Evolutionary conservation across 768 basidiomycete species (phyloP), one percentile per base, ranked within the genome.

Genomic region (Phaeotremella skinneri): DNA sequence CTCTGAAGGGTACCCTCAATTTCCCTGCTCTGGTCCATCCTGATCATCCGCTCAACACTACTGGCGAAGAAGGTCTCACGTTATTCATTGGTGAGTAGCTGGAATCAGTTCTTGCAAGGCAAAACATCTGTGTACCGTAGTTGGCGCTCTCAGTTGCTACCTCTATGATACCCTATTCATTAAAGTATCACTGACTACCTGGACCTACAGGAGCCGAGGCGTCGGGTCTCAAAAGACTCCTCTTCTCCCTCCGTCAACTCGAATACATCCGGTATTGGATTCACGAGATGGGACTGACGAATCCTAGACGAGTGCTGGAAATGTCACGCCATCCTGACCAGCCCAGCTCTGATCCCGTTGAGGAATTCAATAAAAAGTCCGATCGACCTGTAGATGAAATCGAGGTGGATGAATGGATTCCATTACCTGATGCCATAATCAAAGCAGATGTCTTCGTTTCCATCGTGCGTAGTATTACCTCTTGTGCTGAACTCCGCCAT

Each of bases 181-280:
- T 14, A 20, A 41, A 26, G 4, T 25, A 29, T 25, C 41, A 30
- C 30, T 52, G 49, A 59, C 31, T 50, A 29, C 21, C 20, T 11
- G 16, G 20, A 14, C 7, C 29, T 21, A 32, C 26, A 34, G 51
- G 51, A 30, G 16, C 26, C 29, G 62, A 16, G 13, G n/a, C n/a
- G 47, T 59, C 16, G 37, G 63, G 50, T 43, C 55, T 54, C 20
- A 56, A 39, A 0, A 30, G 61, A 1, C 57, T 72, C 0, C 53
- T 68, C n/a, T 70, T 73, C 48, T 66, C 62, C 5, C 64, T 71
- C 27, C 55, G 54, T 25, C 75, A 76, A 56, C n/a, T 76, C 11
- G 61, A 74, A 49, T 76, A 72, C 49, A 49, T 76, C 0, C 69
- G 68, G 23, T 73, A 70, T 45, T 76, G 72, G 31, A 75, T 75